Conservation (phyloP, 2,329 filamentous ascomycete genomes). For the Lachnellula cervina region DNA sequence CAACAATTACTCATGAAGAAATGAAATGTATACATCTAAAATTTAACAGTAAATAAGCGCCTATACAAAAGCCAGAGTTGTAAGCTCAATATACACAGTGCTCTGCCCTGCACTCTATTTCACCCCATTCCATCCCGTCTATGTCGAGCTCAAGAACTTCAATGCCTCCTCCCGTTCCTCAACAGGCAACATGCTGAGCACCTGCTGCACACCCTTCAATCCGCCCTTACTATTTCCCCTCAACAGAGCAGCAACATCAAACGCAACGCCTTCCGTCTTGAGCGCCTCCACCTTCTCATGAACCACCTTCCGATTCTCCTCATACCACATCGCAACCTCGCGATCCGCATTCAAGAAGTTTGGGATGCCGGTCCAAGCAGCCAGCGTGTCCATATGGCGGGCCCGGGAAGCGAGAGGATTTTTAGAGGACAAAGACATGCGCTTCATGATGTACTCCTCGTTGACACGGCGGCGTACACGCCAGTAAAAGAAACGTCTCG, state of each 20-base stretch:
- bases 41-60: no score
- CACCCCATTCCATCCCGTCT: background rate
- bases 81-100: no score
- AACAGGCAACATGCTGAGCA: slow-evolving; percentile 81
- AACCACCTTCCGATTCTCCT: slow-evolving; percentile 83
- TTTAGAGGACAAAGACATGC: slow-evolving; percentile 55
- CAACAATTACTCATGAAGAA: no score
- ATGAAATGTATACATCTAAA: no score
- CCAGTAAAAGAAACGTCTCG: slow-evolving; percentile 99
- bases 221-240: slow-evolving; percentile 62
- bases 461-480: slow-evolving; percentile 92
- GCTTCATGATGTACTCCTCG: slow-evolving; percentile 94
- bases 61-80: no score
- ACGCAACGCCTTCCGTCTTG: slow-evolving; percentile 68
- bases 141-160: slow-evolving; percentile 27
- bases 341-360: slow-evolving; percentile 76
- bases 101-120: no score
- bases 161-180: slow-evolving; percentile 67
- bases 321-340: slow-evolving; percentile 89
- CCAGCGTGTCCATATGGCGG: slow-evolving; percentile 67
- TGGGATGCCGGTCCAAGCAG: slow-evolving; percentile 75
- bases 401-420: slow-evolving; percentile 51
- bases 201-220: slow-evolving; percentile 80
- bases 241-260: slow-evolving; percentile 65
- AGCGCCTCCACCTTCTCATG: slow-evolving; percentile 79